phyloP scores from a whole-genome alignment of 495 filamentous ascomycete species.

The Friedmanniomyces endolithicus region DNA sequence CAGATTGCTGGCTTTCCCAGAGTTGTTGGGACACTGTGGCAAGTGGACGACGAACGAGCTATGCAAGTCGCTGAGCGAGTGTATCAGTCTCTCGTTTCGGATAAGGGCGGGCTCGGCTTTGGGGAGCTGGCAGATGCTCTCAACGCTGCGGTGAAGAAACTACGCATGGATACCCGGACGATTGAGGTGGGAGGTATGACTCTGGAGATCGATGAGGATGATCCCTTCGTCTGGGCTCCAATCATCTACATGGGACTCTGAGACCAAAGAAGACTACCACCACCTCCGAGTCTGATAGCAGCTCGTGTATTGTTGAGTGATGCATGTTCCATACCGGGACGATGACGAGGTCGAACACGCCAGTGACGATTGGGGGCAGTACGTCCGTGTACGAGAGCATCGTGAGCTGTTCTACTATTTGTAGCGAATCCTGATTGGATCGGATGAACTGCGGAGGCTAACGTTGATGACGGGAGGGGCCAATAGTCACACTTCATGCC shows the following conservation, averaged over 20 bases:
- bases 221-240: neutral
- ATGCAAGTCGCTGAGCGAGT: neutral
- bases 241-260: neutral
- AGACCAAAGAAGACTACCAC: no score
- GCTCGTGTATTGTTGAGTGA: no score
- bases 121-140: neutral
- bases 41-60: neutral
- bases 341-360: no score
- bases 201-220: neutral
- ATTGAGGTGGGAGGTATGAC: neutral
- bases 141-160: neutral
- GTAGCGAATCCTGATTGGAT: neutral
- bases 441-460: neutral
- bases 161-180: neutral
- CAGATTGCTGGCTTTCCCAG: neutral
- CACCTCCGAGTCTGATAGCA: no score
- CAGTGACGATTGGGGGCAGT: no score
- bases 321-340: no score
- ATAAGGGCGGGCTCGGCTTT: neutral
- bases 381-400: no score
- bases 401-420: no score
- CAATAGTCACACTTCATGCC: no score
- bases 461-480: neutral
- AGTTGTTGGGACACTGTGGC: constrained; percentile 2
- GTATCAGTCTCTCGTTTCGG: neutral